Evolutionary conservation across 495 filamentous ascomycete genomes (phyloP), one percentile per base, ranked within the genome.

Genomic region (Gamarada debralockiae): DNA sequence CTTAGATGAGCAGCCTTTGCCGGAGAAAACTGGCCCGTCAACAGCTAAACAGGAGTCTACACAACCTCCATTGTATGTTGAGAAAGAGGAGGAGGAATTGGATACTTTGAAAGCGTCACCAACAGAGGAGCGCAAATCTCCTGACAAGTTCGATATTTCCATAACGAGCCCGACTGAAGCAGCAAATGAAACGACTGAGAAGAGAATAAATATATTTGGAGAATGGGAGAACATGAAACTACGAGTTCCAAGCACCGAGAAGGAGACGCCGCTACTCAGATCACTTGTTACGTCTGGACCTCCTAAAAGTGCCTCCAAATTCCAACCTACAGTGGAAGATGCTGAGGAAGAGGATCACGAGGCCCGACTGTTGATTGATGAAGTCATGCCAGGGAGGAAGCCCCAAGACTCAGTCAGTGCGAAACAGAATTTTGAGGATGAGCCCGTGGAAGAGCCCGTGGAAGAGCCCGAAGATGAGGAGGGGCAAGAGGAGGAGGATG

Each of bases 11-110:
- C 21, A 29, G 15, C 23, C 44, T 8, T 24, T 7, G n/a, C 22
- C 44, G n/a, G 44, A 48, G 8, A 13, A 20, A 15, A 34, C 65
- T 80, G 41, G 77, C 77, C 24, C 67, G 78, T 2, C 82, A 84
- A 15, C 85, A 89, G 3, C 92, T 96, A 64, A 86, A 91, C 15
- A 92, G 88, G 1, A 85, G 90, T 9, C 78, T 34, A 8, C 31
- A 34, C 8, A n/a, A n/a, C 31, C 31, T 34, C 31, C 31, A 34
- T 34, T n/a, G n/a, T 34, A 34, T 34, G 31, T n/a, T n/a, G 31
- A 34, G 31, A 34, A 41, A 15, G 38, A 20, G 17, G 38, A 8
- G 7, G 38, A n/a, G 38, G 38, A 7, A 41, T 9, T 15, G 9
- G 17, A 41, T 41, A 18, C 9, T 9, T 15, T 15, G 9, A 10